phyloP scores from a whole-genome alignment of 345 rosid genomes.

The Euphorbia pulcherrima region DNA sequence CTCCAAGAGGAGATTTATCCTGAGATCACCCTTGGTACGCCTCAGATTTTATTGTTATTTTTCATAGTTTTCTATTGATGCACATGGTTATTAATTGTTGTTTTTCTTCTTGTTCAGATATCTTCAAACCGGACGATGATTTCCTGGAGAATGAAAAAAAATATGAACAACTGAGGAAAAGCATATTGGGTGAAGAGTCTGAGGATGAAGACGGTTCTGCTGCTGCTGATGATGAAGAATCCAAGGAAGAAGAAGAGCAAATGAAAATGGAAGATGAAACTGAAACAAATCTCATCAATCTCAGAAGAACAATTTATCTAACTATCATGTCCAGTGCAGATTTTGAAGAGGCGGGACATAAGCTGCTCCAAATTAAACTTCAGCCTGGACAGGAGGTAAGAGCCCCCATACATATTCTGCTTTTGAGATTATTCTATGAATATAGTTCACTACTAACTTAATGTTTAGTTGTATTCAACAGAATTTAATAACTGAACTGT shows the following conservation, averaged over 20 bases:
- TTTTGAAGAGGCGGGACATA: slow-evolving; percentile 92
- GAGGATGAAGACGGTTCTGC: slow-evolving; percentile 75
- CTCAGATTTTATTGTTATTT: slow-evolving; percentile 5
- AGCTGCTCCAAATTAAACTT: slow-evolving; percentile 71
- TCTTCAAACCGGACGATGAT: slow-evolving; percentile 67
- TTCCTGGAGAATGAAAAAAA: slow-evolving; percentile 64
- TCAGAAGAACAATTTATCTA: slow-evolving; percentile 79
- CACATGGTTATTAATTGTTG: slow-evolving; percentile 12
- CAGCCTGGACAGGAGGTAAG: slow-evolving; percentile 87
- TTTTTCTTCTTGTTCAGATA: slow-evolving; percentile 35
- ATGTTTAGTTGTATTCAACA: background rate
- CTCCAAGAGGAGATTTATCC: slow-evolving; percentile 59
- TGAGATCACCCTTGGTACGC: slow-evolving; percentile 65
- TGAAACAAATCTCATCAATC: slow-evolving; percentile 90
- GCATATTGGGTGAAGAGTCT: slow-evolving; percentile 68
- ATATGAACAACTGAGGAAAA: slow-evolving; percentile 73
- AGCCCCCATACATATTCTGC: slow-evolving; percentile 7
- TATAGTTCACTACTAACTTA: background rate
- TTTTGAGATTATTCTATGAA: background rate
- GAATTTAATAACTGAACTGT: background rate
- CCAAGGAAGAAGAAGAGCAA: slow-evolving; percentile 68
- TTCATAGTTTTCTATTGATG: background rate
- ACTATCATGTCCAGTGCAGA: slow-evolving; percentile 87
- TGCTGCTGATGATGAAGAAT: slow-evolving; percentile 46
- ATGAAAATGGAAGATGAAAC: slow-evolving; percentile 84